Evolutionary conservation across 176 grass and related monocot species (phyloP).

Genomic region (Pharus latifolius): DNA sequence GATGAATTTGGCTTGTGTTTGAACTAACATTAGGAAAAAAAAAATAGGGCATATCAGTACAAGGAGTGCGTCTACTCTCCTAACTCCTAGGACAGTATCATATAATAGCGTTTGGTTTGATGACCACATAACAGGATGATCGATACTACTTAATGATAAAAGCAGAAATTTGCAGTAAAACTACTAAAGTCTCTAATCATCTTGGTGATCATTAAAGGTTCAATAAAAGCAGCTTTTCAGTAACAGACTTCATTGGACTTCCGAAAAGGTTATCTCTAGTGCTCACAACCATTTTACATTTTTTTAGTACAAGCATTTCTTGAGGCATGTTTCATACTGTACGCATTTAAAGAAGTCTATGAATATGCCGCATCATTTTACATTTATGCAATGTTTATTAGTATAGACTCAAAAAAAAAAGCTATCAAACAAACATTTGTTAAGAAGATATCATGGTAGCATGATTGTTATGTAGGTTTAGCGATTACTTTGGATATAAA

Average conservation of each 20-base stretch:
- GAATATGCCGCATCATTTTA: background rate
- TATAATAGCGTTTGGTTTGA: too few species aligned
- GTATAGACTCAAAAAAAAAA: too few species aligned
- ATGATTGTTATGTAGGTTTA: too few species aligned
- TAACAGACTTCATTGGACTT: background rate
- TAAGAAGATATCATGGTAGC: too few species aligned
- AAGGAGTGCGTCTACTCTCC: too few species aligned
- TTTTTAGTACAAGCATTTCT: background rate
- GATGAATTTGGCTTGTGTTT: too few species aligned
- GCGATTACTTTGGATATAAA: too few species aligned
- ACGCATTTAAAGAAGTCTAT: background rate
- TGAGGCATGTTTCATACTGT: background rate
- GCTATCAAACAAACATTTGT: too few species aligned
- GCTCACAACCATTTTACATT: background rate
- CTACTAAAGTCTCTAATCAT: background rate
- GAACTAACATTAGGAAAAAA: too few species aligned
- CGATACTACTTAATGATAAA: background rate
- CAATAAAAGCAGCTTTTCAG: background rate
- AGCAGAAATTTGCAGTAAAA: too few species aligned
- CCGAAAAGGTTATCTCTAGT: background rate
- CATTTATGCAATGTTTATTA: background rate
- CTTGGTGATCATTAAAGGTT: background rate
- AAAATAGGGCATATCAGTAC: too few species aligned
- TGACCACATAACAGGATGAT: background rate
- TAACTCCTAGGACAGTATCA: too few species aligned